Evolutionary conservation across 2,329 filamentous ascomycete species (phyloP).

Genomic region (Talaromyces pinophilus): DNA sequence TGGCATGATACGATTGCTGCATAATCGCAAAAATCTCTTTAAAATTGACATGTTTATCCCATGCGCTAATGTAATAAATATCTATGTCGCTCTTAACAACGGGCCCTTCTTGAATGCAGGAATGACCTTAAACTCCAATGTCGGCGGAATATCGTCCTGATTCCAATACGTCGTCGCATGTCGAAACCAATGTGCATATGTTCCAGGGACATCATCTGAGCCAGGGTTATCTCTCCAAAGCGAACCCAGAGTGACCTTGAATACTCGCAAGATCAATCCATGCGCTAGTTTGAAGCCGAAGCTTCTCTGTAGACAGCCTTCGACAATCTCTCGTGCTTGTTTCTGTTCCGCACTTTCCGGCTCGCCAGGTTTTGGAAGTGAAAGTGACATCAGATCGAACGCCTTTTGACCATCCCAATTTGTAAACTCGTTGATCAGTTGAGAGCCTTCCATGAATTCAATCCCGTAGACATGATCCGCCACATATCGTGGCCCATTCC

Average conservation of each 20-base stretch:
- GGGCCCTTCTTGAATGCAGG: conserved; percentile 17
- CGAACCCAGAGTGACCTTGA: conserved; percentile 55
- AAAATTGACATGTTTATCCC: not conserved
- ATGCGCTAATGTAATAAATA: no score
- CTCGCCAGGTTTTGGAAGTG: conserved; percentile 42
- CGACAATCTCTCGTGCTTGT: conserved; percentile 54
- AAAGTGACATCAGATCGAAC: conserved; percentile 54
- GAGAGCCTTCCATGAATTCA: conserved; percentile 54
- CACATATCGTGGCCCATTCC: conserved; percentile 58
- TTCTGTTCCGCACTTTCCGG: conserved; percentile 50
- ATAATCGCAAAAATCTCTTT: not conserved
- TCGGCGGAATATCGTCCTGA: conserved; percentile 45
- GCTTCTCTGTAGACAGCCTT: conserved; percentile 52
- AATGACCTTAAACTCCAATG: conserved; percentile 14
- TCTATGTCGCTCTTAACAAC: conserved; percentile 3
- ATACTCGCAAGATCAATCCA: conserved; percentile 54
- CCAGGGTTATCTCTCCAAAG: conserved; percentile 55
- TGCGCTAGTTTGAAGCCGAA: conserved; percentile 60
- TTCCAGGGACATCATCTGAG: conserved; percentile 52
- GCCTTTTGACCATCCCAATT: conserved; percentile 54
- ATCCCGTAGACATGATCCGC: conserved; percentile 53
- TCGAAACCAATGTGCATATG: conserved; percentile 58
- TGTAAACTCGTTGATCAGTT: conserved; percentile 57
- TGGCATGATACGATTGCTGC: not conserved
- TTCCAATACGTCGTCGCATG: conserved; percentile 50